phyloP scores from a whole-genome alignment of 148 eudicot genomes.

The Diospyros kaki region DNA sequence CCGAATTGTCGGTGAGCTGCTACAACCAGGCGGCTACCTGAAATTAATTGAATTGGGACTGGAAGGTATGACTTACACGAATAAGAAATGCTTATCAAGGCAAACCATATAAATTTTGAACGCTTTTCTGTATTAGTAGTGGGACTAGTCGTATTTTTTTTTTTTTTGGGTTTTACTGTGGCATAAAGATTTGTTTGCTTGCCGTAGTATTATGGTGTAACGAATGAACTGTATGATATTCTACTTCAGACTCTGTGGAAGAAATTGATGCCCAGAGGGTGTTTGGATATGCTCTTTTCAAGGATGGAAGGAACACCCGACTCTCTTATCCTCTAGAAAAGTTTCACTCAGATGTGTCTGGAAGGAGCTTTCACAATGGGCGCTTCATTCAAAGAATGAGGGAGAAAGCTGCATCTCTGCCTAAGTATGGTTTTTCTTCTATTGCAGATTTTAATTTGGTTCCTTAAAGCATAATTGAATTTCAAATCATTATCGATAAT shows the following conservation, averaged over 20 bases:
- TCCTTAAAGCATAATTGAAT: neutral
- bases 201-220: neutral
- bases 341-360: constrained; percentile 21
- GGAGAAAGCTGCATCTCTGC: constrained; percentile 23
- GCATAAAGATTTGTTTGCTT: neutral
- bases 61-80: constrained; percentile 33
- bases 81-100: neutral
- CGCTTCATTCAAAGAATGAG: constrained; percentile 29
- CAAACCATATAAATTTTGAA: neutral
- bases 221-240: neutral
- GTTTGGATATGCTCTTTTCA: constrained; percentile 31
- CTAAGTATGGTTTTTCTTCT: constrained; percentile 12
- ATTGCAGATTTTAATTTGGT: neutral
- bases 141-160: neutral
- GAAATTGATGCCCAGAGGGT: constrained; percentile 27
- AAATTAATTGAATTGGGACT: constrained; percentile 59
- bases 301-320: constrained; percentile 25
- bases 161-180: neutral
- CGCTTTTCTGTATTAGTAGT: neutral
- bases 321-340: constrained; percentile 28
- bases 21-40: constrained; percentile 72
- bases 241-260: constrained; percentile 37
- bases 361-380: constrained; percentile 31
- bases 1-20: constrained; percentile 66
- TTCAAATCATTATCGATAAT: neutral